These are phyloP conservation scores for Alnus rubra DNA, from an alignment of 306 rosid species.

Conservation along the genomic window DNA sequence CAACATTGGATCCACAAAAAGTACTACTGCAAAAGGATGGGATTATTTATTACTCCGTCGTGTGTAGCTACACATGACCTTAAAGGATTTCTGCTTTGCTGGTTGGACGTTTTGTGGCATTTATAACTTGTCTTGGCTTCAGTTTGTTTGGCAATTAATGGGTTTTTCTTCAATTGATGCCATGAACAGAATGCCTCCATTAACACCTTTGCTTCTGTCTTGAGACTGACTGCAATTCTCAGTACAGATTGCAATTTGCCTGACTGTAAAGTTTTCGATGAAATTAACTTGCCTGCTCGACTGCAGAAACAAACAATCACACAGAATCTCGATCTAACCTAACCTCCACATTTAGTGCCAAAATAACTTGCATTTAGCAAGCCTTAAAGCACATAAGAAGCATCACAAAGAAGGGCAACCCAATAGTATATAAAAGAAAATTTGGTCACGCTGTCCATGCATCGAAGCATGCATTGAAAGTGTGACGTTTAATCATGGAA, in stretches of 20 bases:
- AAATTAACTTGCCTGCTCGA: no score
- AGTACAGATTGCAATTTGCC: no score
- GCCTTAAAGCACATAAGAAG: not conserved
- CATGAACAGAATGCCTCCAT: not conserved
- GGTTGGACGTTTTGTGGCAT: not conserved
- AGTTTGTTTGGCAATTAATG: not conserved
- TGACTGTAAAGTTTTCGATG: no score
- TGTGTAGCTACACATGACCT: not conserved
- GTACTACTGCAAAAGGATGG: not conserved
- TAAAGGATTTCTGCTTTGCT: not conserved
- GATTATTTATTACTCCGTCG: not conserved
- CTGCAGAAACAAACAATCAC: no score
- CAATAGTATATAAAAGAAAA: not conserved
- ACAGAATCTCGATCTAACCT: no score
- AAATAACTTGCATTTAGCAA: constrained; percentile 5
- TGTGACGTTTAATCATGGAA: not conserved
- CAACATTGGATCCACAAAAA: not conserved
- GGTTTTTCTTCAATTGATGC: not conserved
- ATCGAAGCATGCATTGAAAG: not conserved
- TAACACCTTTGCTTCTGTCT: no score
- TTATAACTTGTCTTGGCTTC: not conserved
- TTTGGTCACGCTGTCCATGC: not conserved
- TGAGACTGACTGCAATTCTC: no score
- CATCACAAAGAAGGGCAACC: not conserved
- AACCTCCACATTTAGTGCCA: constrained; percentile 21